Evolutionary conservation across 2,329 filamentous ascomycete species (phyloP).

Genomic region (Pseudogymnoascus sp.): DNA sequence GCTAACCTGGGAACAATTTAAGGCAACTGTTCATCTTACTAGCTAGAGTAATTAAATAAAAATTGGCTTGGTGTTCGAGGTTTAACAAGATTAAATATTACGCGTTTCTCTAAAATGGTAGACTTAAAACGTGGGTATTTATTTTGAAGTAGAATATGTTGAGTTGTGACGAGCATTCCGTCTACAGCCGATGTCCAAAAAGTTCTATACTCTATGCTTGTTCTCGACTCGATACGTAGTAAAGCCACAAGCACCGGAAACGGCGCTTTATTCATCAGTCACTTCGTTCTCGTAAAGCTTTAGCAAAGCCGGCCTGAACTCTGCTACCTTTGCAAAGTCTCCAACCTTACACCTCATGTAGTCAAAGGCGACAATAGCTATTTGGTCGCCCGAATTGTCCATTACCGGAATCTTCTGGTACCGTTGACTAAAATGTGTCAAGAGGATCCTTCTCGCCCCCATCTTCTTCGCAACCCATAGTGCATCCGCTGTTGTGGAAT

Average conservation of each 20-base stretch:
- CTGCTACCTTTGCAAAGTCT: slow-evolving; percentile 59
- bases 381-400: slow-evolving; percentile 42
- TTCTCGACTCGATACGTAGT: not conserved
- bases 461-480: slow-evolving; percentile 68
- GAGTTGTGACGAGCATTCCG: not conserved
- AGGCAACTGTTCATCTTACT: not conserved
- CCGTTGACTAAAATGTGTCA: slow-evolving; percentile 93
- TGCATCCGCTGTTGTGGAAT: slow-evolving; percentile 82
- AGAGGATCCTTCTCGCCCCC: slow-evolving; percentile 67
- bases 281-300: slow-evolving; percentile 42
- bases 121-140: not conserved
- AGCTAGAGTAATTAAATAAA: not conserved
- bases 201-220: not conserved
- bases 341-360: slow-evolving; percentile 66
- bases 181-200: not conserved
- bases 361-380: slow-evolving; percentile 68
- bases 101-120: not conserved
- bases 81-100: not conserved
- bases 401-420: slow-evolving; percentile 48
- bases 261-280: slow-evolving; percentile 7
- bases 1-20: not conserved
- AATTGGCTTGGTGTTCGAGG: not conserved
- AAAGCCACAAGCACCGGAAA: not conserved
- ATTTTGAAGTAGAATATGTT: not conserved
- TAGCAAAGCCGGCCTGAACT: slow-evolving; percentile 51